Evolutionary conservation across 345 rosid species (phyloP).

Genomic region (Eucalyptus guilfoylei): DNA sequence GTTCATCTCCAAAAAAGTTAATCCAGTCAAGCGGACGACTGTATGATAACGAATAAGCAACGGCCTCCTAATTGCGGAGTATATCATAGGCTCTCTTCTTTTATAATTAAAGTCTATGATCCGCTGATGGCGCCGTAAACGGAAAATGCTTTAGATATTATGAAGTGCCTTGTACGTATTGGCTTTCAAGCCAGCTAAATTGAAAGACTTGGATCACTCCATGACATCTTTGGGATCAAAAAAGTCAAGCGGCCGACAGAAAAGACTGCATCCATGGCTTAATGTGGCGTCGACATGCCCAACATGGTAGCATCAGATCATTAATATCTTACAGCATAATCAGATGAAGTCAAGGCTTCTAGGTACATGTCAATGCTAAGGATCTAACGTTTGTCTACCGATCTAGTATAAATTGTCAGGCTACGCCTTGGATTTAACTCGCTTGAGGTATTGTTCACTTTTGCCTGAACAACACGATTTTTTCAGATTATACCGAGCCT

Average conservation of each 20-base stretch:
- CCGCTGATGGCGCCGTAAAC: background rate
- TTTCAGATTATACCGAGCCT: accelerated
- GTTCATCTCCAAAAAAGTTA: background rate
- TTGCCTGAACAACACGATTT: accelerated
- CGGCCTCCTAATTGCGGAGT: background rate
- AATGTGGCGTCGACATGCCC: background rate
- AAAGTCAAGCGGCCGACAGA: background rate
- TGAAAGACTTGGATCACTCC: background rate
- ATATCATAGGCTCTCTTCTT: background rate
- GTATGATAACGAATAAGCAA: background rate
- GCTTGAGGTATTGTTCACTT: too few species aligned
- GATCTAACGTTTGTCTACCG: background rate
- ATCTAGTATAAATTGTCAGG: too few species aligned
- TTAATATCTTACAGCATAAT: background rate
- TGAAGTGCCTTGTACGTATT: background rate
- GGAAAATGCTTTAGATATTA: background rate
- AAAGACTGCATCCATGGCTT: background rate
- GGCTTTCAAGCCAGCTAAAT: background rate
- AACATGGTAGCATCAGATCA: background rate
- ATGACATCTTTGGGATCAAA: background rate
- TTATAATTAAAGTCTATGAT: background rate
- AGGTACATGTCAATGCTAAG: background rate
- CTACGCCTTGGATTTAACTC: too few species aligned
- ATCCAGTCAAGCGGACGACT: background rate
- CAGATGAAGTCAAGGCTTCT: background rate